phyloP scores from a whole-genome alignment of 768 basidiomycete genomes.

The Russula vinacea region DNA sequence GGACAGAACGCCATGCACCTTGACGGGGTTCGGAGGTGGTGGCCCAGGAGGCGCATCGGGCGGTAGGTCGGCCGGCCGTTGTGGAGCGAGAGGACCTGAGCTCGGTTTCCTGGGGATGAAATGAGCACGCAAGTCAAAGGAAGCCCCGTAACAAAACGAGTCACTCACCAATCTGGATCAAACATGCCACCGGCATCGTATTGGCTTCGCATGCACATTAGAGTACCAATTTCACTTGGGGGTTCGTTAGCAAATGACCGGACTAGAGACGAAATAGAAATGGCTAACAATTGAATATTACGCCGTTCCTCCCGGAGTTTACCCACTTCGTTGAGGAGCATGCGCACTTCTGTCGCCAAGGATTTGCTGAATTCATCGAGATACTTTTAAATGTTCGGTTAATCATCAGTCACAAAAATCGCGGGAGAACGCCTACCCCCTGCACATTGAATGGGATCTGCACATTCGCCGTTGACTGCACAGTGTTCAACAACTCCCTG shows the following conservation, averaged over 20 bases:
- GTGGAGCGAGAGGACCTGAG: slow-evolving; percentile 35
- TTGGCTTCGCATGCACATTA: slow-evolving; percentile 67
- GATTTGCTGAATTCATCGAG: slow-evolving; percentile 87
- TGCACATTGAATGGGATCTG: slow-evolving; percentile 84
- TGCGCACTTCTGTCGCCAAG: slow-evolving; percentile 76
- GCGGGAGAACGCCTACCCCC: slow-evolving; percentile 50
- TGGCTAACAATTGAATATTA: slow-evolving; percentile 69
- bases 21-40: slow-evolving; percentile 31
- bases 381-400: slow-evolving; percentile 47
- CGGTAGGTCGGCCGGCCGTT: slow-evolving; percentile 27
- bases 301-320: slow-evolving; percentile 78
- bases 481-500: slow-evolving; percentile 61
- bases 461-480: slow-evolving; percentile 67
- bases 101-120: slow-evolving; percentile 43
- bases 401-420: background rate
- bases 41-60: slow-evolving; percentile 32
- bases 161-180: slow-evolving; percentile 67
- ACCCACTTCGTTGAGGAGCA: slow-evolving; percentile 79
- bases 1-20: slow-evolving; percentile 31
- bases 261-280: background rate
- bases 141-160: background rate
- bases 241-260: slow-evolving; percentile 5
- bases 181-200: slow-evolving; percentile 86
- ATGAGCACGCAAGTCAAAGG: slow-evolving; percentile 32
- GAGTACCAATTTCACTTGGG: slow-evolving; percentile 69